These are phyloP conservation scores for Lichtheimia corymbifera DNA, from an alignment of 371 early-diverging fungal genomes.

Conservation along the genomic window DNA sequence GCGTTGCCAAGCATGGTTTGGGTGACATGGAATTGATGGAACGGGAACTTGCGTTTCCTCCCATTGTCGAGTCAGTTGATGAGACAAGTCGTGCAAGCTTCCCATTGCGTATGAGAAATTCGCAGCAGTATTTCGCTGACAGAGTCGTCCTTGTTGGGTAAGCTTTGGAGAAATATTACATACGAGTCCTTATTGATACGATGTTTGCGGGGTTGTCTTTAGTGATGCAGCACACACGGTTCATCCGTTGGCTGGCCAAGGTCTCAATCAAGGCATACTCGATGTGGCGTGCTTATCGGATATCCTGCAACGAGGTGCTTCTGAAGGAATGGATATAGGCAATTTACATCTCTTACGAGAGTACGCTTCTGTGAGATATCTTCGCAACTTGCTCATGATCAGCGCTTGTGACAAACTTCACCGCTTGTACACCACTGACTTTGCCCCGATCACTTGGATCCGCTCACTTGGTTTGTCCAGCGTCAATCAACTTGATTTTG, in stretches of 20 bases:
- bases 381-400: conserved; percentile 82
- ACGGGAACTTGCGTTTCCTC: conserved; percentile 53
- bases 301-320: conserved; percentile 63
- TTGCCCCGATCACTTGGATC: conserved; percentile 60
- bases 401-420: conserved; percentile 82
- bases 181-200: neutral
- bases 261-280: conserved; percentile 89
- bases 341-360: conserved; percentile 62
- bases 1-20: conserved; percentile 34
- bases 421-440: conserved; percentile 72
- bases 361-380: conserved; percentile 80
- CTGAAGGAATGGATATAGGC: conserved; percentile 82
- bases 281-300: conserved; percentile 78
- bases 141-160: conserved; percentile 91
- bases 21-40: conserved; percentile 20
- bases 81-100: conserved; percentile 79
- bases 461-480: conserved; percentile 72
- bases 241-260: conserved; percentile 97
- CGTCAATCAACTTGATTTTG: conserved; percentile 56
- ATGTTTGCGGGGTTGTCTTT: neutral
- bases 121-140: conserved; percentile 70
- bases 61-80: conserved; percentile 63
- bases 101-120: conserved; percentile 82
- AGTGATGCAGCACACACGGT: conserved; percentile 97
- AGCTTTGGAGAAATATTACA: conserved; percentile 1